Base-by-base conservation (phyloP, 306 rosid genomes). In the Datisca glomerata region DNA sequence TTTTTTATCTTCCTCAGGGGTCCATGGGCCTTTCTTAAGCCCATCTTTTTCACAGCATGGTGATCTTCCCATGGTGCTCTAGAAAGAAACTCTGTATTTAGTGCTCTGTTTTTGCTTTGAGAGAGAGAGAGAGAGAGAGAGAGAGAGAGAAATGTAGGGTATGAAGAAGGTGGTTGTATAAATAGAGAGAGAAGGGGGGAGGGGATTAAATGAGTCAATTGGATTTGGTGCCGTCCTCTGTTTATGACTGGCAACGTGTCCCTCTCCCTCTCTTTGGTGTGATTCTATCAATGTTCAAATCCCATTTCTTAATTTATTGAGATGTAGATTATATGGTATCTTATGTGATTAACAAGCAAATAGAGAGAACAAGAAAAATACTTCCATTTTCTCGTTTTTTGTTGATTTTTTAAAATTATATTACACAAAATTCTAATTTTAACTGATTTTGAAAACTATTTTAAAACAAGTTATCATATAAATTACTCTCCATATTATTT, bases 11-110 rank as follows among this genome's bases (percentile, higher is more conserved):
- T 91, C 98, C 33, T 91, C 96, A 1, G 86, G 54, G 0, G 86
- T 91, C 98, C 98, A 91, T 9, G 98, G 98, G 0, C 98, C 98
- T 67, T 84, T 91, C 61, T 84, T 84, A 21, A 91, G 92, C 2
- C 95, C 98, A 45, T 51, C 78, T 35, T 80, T 89, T 4, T 84
- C 94, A 54, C 98, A 89, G 56, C 95, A 89, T 3, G 98, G 98
- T 66, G 84, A 58, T 78, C 98, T 78, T 18, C 93, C 96, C 98
- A 89, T 86, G 29, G 41, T 24, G 22, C n/a, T n/a, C n/a, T n/a
- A n/a, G n/a, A n/a, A n/a, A n/a, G n/a, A n/a, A n/a, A n/a, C n/a
- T n/a, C n/a, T n/a, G n/a, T n/a, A n/a, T n/a, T n/a, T n/a, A n/a
- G n/a, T 16, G n/a, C 11, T 28, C 33, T 28, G 33, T 12, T 12